Conservation (phyloP, 208 protist species). For the Leishmania major region DNA sequence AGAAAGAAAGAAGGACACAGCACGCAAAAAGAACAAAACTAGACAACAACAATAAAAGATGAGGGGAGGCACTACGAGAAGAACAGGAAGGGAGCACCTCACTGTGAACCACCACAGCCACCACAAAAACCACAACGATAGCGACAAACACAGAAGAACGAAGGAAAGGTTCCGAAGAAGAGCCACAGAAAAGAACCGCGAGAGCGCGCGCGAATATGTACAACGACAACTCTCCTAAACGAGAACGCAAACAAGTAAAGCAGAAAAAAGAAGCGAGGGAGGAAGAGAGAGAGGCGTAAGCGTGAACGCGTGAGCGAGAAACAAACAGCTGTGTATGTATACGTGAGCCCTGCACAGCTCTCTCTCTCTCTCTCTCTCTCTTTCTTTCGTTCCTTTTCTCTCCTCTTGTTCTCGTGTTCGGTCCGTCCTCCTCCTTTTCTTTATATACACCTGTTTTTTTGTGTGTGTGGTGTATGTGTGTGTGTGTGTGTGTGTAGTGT, state of each 20-base stretch:
- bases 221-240: background rate
- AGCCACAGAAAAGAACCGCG: conserved; percentile 3
- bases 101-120: background rate
- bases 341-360: background rate
- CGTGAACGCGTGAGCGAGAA: background rate
- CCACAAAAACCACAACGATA: background rate
- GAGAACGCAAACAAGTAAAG: background rate
- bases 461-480: background rate
- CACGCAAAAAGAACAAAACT: background rate
- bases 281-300: background rate
- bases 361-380: background rate
- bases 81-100: background rate
- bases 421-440: background rate
- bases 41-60: background rate
- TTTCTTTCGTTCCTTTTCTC: background rate
- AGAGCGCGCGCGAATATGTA: conserved; percentile 12
- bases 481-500: background rate
- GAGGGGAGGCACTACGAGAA: background rate
- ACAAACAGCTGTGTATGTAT: background rate
- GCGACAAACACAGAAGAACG: background rate
- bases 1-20: background rate
- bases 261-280: conserved; percentile 4
- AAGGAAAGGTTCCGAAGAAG: background rate
- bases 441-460: background rate
- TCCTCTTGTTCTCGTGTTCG: background rate